These are phyloP conservation scores for Blastobotrys ciferrii DNA, from an alignment of 1,139 yeast species.

Conservation along the genomic window DNA sequence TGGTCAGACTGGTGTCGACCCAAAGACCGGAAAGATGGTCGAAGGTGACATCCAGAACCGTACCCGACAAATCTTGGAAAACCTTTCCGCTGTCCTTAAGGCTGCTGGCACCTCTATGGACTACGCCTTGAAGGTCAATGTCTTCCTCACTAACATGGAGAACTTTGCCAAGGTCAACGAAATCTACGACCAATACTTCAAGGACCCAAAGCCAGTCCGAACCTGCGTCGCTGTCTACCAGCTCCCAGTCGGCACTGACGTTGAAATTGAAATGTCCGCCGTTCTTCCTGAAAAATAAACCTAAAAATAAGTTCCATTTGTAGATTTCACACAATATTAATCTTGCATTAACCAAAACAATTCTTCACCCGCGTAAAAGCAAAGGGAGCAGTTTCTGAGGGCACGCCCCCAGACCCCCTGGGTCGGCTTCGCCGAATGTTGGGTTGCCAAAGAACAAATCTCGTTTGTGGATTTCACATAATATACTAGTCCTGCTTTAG, in stretches of 20 bases:
- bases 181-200: constrained; percentile 48
- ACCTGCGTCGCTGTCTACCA: constrained; percentile 47
- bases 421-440: too few relatives aligned
- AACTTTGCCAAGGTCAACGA: constrained; percentile 48
- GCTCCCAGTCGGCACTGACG: constrained; percentile 30
- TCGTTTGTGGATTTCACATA: too few relatives aligned
- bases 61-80: constrained; percentile 28
- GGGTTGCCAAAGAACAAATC: too few relatives aligned
- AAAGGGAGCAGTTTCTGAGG: too few relatives aligned
- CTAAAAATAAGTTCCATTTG: too few relatives aligned
- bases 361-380: too few relatives aligned
- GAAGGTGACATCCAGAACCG: constrained; percentile 32
- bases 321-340: too few relatives aligned
- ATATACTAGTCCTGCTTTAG: too few relatives aligned
- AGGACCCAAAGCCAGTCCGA: constrained; percentile 50
- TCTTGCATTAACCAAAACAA: too few relatives aligned
- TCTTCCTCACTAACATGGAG: constrained; percentile 48
- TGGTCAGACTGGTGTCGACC: constrained; percentile 44
- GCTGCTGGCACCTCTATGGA: constrained; percentile 51
- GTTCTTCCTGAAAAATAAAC: constrained; percentile 20
- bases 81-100: constrained; percentile 45
- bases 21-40: constrained; percentile 35
- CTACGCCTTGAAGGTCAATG: constrained; percentile 51
- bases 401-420: too few relatives aligned
- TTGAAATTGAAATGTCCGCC: constrained; percentile 40